Evolutionary conservation across 768 basidiomycete genomes (phyloP), one percentile per base, ranked within the genome.

Genomic region (Suillus sp.): DNA sequence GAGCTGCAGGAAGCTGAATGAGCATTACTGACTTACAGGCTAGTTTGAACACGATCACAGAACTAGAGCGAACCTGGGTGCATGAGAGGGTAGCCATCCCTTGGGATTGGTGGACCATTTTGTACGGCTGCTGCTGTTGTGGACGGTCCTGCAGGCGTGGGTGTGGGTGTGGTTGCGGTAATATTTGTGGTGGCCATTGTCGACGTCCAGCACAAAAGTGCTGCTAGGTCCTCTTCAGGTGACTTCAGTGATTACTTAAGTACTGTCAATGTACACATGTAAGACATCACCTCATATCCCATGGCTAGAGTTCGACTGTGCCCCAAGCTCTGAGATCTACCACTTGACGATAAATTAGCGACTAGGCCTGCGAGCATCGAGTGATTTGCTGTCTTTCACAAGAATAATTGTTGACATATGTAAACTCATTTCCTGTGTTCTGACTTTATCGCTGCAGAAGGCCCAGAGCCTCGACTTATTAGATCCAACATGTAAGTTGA

Each of bases 31-130:
- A 57, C 11, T 18, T 32, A 14, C 40, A 27, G 42, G 34, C 9
- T 16, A 6, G 22, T 60, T 65, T 56, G 62, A 66, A 18, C 8
- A 40, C 18, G 3, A 14, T n/a, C 6, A 25, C 38, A 20, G 57
- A 35, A 35, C 30, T 42, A 30, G n/a, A 2, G 40, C 78, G 57
- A 30, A 80, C 80, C 69, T 66, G 74, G 66, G 65, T 80, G 76
- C 68, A 81, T 74, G 34, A 78, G 70, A n/a, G 78, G 77, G 43
- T 76, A 50, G 59, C 78, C 75, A 18, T 81, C 78, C 69, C 68
- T 72, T 61, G 71, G 71, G 43, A 73, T 38, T 38, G 64, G 63
- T 35, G 37, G 54, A 5, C n/a, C 22, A 34, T 32, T 30, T 13
- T 35, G 59, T 32, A 9, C 18, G 6, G 20, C 16, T 27, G 56